Conservation (phyloP, 352 stramenopile genomes). For the Ochromonadaceae sp. region DNA sequence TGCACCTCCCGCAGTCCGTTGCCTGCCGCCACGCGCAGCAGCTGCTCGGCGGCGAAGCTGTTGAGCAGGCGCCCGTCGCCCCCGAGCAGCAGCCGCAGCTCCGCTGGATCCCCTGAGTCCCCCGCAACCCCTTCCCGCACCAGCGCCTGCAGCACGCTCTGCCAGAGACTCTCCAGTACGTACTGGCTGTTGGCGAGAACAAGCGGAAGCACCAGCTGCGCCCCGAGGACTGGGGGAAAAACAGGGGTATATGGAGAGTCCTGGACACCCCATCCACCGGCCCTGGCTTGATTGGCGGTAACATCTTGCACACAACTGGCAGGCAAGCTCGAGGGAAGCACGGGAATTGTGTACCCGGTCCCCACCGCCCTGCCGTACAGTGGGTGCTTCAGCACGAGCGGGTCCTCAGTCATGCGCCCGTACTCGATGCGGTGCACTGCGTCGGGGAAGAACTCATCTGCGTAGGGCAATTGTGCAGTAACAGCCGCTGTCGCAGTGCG, state of each 20-base stretch:
- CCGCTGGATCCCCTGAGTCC: not conserved
- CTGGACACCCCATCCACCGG: too few relatives aligned
- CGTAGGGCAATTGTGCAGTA: not conserved
- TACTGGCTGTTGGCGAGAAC: not conserved
- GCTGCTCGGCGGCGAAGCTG: not conserved
- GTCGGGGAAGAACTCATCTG: too few relatives aligned
- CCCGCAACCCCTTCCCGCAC: not conserved
- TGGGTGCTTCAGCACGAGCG: too few relatives aligned
- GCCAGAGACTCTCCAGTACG: not conserved
- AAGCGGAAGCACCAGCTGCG: not conserved
- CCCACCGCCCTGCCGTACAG: too few relatives aligned
- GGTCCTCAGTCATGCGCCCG: too few relatives aligned
- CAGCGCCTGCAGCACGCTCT: not conserved
- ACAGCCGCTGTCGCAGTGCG: not conserved
- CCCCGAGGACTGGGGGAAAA: too few relatives aligned
- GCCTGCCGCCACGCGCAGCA: not conserved
- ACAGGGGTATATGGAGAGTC: too few relatives aligned
- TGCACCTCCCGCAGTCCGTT: not conserved
- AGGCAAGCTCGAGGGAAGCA: too few relatives aligned
- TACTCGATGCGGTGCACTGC: too few relatives aligned
- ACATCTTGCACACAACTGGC: too few relatives aligned
- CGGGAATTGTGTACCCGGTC: too few relatives aligned
- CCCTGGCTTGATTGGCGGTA: too few relatives aligned
- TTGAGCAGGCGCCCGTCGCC: not conserved
- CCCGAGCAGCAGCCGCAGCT: not conserved